Evolutionary conservation across 1,284 basidiomycete genomes (phyloP).

Genomic region (Ceratorhiza oryzae-sativae): DNA sequence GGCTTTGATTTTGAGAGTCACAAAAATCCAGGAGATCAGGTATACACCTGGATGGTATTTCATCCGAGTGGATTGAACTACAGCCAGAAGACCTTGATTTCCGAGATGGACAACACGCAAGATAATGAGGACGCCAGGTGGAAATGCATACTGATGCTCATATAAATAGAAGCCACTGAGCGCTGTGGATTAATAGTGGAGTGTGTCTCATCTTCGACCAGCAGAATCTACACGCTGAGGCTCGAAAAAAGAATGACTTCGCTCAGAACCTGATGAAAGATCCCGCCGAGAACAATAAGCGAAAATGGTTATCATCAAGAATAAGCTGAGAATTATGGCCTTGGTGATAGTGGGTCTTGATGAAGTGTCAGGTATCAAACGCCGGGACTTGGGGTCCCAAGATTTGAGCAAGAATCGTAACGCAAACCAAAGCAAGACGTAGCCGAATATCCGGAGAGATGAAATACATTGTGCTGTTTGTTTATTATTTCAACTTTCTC

Average conservation of each 20-base stretch:
- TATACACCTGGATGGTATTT: too few species aligned
- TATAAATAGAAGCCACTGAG: constrained; percentile 65
- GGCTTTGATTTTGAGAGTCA: background rate
- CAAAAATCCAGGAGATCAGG: background rate
- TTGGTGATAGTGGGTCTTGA: background rate
- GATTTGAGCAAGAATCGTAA: background rate
- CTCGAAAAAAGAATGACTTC: background rate
- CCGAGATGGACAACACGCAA: constrained; percentile 54
- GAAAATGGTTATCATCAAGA: background rate
- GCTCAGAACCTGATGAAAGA: background rate
- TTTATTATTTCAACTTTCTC: background rate
- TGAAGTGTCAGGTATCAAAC: constrained; percentile 26
- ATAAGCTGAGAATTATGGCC: too few species aligned
- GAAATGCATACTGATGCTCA: constrained; percentile 91
- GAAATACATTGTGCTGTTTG: background rate
- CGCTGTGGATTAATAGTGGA: constrained; percentile 81
- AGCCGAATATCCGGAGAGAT: background rate
- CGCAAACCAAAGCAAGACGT: background rate
- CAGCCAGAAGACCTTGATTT: background rate
- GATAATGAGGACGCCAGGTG: constrained; percentile 70
- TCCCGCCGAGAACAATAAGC: background rate
- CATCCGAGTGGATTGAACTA: background rate
- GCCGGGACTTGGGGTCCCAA: constrained; percentile 11
- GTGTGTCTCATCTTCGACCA: constrained; percentile 84
- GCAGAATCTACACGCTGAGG: constrained; percentile 35